Conservation (phyloP, 2,329 filamentous ascomycete genomes). For the Cladophialophora psammophila region DNA sequence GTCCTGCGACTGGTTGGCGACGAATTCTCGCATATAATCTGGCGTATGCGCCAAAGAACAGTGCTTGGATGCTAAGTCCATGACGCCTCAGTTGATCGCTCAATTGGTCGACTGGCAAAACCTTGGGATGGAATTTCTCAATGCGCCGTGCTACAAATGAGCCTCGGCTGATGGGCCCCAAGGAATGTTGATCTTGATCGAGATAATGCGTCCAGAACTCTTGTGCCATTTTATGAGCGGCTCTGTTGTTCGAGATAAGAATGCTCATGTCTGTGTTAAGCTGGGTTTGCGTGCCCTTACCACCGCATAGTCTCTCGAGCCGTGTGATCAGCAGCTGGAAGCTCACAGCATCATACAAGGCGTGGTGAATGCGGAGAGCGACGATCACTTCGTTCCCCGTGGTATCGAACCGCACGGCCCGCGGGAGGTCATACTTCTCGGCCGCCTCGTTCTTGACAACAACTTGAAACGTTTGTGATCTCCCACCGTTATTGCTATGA, state of each 20-base stretch:
- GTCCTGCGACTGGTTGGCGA: constrained; percentile 38
- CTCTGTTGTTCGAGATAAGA: constrained; percentile 20
- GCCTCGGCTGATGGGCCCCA: constrained; percentile 9
- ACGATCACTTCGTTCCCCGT: constrained; percentile 40
- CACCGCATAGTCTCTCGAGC: constrained; percentile 56
- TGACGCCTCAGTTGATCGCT: constrained; percentile 53
- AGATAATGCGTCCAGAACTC: constrained; percentile 57
- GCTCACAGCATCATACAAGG: constrained; percentile 86
- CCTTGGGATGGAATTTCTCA: constrained; percentile 58
- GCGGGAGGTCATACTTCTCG: constrained; percentile 32
- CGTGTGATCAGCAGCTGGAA: constrained; percentile 68
- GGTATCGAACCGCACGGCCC: constrained; percentile 20
- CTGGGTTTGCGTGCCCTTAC: constrained; percentile 24
- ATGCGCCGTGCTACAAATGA: constrained; percentile 39
- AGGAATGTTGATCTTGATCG: constrained; percentile 19
- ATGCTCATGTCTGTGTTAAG: constrained; percentile 41
- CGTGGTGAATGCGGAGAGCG: constrained; percentile 77
- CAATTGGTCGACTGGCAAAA: constrained; percentile 52
- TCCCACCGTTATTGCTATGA: constrained; percentile 32
- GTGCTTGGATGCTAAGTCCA: constrained; percentile 73
- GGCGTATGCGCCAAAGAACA: constrained; percentile 77
- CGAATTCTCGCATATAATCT: constrained; percentile 54
- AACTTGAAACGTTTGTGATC: constrained; percentile 35
- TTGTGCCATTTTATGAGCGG: constrained; percentile 28
- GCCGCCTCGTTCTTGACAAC: constrained; percentile 28